These are phyloP conservation scores for Exidia glandulosa DNA, from an alignment of 768 basidiomycete species.

Conservation along the genomic window DNA sequence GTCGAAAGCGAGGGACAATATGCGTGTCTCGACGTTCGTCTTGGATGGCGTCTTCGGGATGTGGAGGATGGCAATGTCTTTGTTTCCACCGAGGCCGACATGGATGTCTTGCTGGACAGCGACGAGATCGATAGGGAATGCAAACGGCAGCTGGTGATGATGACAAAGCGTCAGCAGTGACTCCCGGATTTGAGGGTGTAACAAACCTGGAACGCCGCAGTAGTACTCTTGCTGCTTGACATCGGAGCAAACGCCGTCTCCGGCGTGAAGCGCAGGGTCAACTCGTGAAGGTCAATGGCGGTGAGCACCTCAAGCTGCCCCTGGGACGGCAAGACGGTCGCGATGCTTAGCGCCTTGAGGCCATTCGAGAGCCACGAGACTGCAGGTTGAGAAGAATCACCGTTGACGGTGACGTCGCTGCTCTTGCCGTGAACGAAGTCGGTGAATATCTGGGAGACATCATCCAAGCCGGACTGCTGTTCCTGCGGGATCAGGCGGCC, in stretches of 20 bases:
- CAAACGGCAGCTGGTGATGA: conserved; percentile 32
- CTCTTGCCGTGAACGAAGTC: conserved; percentile 59
- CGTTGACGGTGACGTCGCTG: conserved; percentile 47
- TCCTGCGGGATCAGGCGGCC: conserved; percentile 59
- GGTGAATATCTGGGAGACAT: conserved; percentile 58
- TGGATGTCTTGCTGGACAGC: conserved; percentile 50
- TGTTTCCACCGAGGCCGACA: conserved; percentile 34
- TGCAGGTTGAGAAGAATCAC: conserved; percentile 47
- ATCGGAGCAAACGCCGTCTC: conserved; percentile 45
- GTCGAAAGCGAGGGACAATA: conserved; percentile 49
- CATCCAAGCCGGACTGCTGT: conserved; percentile 37
- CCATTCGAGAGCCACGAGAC: conserved; percentile 65
- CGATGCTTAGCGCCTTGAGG: conserved; percentile 49
- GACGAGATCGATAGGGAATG: conserved; percentile 57
- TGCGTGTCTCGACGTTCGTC: conserved; percentile 52
- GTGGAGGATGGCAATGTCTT: conserved; percentile 46
- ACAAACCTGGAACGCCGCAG: conserved; percentile 54
- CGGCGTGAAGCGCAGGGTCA: conserved; percentile 47
- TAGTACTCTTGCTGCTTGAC: conserved; percentile 48
- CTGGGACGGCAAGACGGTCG: conserved; percentile 49
- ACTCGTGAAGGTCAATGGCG: conserved; percentile 47
- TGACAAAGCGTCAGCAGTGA: no score
- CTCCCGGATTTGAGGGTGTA: no score
- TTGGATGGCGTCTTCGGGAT: conserved; percentile 45
- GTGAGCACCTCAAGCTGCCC: conserved; percentile 54